These are phyloP conservation scores for Boletus sp. DNA, from an alignment of 768 basidiomycete genomes.

Conservation along the genomic window DNA sequence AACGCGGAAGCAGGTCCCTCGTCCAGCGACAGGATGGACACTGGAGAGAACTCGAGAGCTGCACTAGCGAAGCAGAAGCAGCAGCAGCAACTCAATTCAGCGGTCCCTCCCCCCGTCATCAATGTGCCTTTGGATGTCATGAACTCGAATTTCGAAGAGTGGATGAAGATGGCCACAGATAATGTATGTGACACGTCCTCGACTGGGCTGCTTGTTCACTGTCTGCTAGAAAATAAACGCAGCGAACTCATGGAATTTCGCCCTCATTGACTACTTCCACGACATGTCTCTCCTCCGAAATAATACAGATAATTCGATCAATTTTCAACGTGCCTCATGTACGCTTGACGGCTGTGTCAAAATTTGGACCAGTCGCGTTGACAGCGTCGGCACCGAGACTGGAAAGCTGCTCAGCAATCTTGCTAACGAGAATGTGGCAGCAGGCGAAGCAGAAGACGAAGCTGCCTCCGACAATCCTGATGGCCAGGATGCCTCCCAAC, in stretches of 20 bases:
- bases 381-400: slow-evolving; percentile 94
- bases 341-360: slow-evolving; percentile 99
- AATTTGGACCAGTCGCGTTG: slow-evolving; percentile 98
- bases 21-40: slow-evolving; percentile 39
- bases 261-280: slow-evolving; percentile 98
- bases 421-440: slow-evolving; percentile 58
- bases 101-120: slow-evolving; percentile 53
- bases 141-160: slow-evolving; percentile 94
- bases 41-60: slow-evolving; percentile 41
- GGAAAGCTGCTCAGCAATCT: slow-evolving; percentile 93
- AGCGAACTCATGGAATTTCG: slow-evolving; percentile 96
- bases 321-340: slow-evolving; percentile 97
- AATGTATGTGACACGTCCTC: slow-evolving; percentile 57
- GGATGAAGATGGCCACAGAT: slow-evolving; percentile 99
- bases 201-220: slow-evolving; percentile 5
- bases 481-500: slow-evolving; percentile 60
- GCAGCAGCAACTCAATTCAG: slow-evolving; percentile 57
- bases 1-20: slow-evolving; percentile 59
- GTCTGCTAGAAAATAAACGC: slow-evolving; percentile 91
- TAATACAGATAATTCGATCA: slow-evolving; percentile 92
- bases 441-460: slow-evolving; percentile 60
- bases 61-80: slow-evolving; percentile 53
- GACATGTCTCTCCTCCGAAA: slow-evolving; percentile 96
- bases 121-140: slow-evolving; percentile 78
- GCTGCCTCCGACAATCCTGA: slow-evolving; percentile 61